phyloP scores from a whole-genome alignment of 2,329 filamentous ascomycete species.

The Botrytis elliptica region DNA sequence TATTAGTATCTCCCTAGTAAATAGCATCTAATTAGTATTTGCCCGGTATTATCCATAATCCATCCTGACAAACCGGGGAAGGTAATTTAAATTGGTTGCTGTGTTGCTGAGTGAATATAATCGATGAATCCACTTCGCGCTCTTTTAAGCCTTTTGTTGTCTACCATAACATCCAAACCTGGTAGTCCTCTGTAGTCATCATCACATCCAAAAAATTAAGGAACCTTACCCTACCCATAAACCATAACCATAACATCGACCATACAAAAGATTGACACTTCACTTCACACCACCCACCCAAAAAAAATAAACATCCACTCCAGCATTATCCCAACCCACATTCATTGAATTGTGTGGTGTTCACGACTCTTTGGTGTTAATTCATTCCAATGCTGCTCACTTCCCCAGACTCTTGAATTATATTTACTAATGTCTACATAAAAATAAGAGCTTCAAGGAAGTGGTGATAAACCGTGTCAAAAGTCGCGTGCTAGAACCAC shows the following conservation, averaged over 20 bases:
- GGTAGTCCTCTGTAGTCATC: not conserved
- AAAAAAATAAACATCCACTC: not conserved
- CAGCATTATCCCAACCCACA: conserved; percentile 32
- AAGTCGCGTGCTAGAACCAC: conserved; percentile 37
- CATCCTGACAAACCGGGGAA: not conserved
- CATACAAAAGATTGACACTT: not conserved
- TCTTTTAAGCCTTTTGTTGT: conserved; percentile 33
- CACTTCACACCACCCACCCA: not conserved
- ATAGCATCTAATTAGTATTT: not conserved
- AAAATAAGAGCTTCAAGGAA: conserved; percentile 27
- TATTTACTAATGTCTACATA: conserved; percentile 39
- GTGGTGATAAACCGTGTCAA: conserved; percentile 35
- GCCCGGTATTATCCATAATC: not conserved
- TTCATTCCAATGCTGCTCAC: not conserved
- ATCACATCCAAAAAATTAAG: not conserved
- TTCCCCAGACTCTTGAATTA: conserved; percentile 11
- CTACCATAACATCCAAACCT: conserved; percentile 18
- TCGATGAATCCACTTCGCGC: conserved; percentile 13
- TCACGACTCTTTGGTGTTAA: conserved; percentile 24
- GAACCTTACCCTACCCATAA: not conserved
- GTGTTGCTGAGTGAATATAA: conserved; percentile 14
- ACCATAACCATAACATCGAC: not conserved
- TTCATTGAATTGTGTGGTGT: conserved; percentile 34
- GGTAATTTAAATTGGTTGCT: conserved; percentile 5
- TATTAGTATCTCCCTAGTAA: too few species aligned